phyloP scores from a whole-genome alignment of 1,284 basidiomycete species.

The Phellopilus nigrolimitatus region DNA sequence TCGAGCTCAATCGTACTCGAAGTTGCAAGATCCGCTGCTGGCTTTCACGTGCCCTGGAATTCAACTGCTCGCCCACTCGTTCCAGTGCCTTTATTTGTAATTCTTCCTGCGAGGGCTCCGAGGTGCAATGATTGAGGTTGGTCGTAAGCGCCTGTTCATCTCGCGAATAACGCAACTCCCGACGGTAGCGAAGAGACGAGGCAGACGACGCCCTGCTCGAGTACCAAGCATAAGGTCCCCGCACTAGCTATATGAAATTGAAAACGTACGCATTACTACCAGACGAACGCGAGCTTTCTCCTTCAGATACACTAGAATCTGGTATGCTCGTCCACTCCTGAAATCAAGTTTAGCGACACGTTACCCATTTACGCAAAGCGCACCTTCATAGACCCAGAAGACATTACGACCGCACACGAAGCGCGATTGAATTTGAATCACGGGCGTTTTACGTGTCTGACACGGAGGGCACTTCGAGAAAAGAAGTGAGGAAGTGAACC shows the following conservation, averaged over 20 bases:
- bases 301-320: neutral
- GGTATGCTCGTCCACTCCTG: neutral
- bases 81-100: constrained; percentile 44
- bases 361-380: neutral
- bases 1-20: constrained; percentile 34
- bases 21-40: constrained; percentile 38
- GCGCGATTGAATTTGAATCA: too few relatives aligned
- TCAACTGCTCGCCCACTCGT: constrained; percentile 38
- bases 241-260: neutral
- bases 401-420: neutral
- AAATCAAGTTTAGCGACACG: neutral
- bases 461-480: too few relatives aligned
- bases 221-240: neutral
- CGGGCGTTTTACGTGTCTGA: too few relatives aligned
- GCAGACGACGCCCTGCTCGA: neutral
- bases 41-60: constrained; percentile 41
- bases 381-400: neutral
- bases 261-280: neutral
- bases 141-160: constrained; percentile 37
- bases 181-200: constrained; percentile 20
- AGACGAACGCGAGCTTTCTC: neutral
- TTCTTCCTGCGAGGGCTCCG: constrained; percentile 34
- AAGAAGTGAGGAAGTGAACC: too few relatives aligned
- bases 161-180: constrained; percentile 35
- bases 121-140: constrained; percentile 28